These are phyloP conservation scores for Mortierella sp. DNA, from an alignment of 371 early-diverging fungal species.

Conservation along the genomic window DNA sequence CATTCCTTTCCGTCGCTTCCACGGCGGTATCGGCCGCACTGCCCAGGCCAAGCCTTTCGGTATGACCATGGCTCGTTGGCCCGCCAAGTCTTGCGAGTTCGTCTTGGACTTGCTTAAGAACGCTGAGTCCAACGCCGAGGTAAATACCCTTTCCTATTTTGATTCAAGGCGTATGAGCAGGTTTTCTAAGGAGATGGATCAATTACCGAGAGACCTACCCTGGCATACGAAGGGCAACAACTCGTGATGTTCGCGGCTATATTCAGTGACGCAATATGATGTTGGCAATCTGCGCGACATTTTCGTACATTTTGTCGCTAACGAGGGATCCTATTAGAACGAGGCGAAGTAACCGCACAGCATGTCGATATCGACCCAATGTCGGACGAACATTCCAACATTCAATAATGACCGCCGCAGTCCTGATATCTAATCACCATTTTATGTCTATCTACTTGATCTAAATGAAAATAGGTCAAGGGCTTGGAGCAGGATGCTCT, in stretches of 20 bases:
- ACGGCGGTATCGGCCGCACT: constrained; percentile 98
- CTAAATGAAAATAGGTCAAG: constrained; percentile 75
- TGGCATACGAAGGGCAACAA: too few species aligned
- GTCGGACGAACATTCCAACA: too few species aligned
- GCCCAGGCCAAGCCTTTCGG: constrained; percentile 98
- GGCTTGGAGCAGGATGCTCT: constrained; percentile 91
- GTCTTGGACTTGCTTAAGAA: constrained; percentile 96
- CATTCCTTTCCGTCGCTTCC: constrained; percentile 98
- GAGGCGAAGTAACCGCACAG: too few species aligned
- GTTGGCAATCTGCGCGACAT: too few species aligned
- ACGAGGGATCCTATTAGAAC: too few species aligned
- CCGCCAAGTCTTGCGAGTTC: constrained; percentile 97
- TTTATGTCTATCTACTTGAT: neutral
- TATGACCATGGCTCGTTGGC: constrained; percentile 99
- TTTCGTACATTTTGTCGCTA: too few species aligned
- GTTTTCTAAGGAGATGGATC: neutral
- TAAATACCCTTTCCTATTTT: constrained; percentile 31
- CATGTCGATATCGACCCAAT: too few species aligned
- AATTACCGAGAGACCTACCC: neutral
- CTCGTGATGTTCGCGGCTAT: too few species aligned
- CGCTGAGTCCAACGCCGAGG: constrained; percentile 97
- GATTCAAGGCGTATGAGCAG: too few species aligned
- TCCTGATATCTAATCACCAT: neutral
- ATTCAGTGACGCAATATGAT: too few species aligned
- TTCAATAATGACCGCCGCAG: neutral